phyloP scores from a whole-genome alignment of 78 protist genomes.

The Dictyostelium brefeldianum region DNA sequence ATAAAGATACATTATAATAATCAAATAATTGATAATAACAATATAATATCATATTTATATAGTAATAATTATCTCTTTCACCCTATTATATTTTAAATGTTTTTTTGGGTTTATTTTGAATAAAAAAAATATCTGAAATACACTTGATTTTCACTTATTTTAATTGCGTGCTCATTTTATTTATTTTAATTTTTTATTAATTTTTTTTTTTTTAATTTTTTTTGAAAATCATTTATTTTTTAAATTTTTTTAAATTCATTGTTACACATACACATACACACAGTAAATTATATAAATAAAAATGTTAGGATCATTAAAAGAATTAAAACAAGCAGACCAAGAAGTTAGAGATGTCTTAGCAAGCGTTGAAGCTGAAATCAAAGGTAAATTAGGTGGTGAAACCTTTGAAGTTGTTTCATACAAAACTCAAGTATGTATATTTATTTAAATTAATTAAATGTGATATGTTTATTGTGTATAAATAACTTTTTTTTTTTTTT shows the following conservation, averaged over 20 bases:
- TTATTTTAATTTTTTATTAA: no score
- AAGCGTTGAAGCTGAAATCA: background rate
- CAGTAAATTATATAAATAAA: background rate
- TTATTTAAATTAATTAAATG: background rate
- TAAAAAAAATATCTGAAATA: no score
- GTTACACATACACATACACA: background rate
- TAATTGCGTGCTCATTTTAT: no score
- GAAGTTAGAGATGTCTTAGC: background rate
- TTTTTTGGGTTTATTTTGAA: no score
- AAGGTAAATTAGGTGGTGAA: background rate
- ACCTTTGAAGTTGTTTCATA: background rate
- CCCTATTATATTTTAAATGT: no score
- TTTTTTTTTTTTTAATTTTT: background rate
- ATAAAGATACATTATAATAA: no score
- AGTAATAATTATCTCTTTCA: no score
- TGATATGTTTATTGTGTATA: background rate
- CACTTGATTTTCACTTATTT: no score
- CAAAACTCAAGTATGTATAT: slow-evolving; percentile 42
- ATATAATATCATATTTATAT: no score
- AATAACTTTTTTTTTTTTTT: background rate
- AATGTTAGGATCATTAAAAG: background rate
- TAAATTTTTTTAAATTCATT: background rate
- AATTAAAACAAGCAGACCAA: background rate
- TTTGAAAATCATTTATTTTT: background rate
- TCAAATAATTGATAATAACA: no score